Percentiles rank a stretch among this genome's conserved stretches.
Conservation (phyloP, 1,284 basidiomycete species). For the Meira miltonrushii region DNA sequence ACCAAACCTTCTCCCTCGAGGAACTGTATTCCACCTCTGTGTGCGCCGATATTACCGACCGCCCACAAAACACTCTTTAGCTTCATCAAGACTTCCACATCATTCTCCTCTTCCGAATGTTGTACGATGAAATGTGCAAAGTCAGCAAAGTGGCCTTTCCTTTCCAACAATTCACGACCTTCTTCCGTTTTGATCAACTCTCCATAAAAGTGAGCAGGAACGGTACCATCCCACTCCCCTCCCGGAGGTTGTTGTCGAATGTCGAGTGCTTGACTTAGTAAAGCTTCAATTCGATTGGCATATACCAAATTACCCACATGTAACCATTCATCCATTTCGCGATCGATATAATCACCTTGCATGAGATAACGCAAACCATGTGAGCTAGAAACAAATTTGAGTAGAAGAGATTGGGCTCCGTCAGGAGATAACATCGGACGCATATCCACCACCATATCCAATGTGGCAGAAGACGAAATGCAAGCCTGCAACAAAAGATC, state of each 20-base stretch:
- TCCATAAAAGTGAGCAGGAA: conserved; percentile 94
- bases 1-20: conserved; percentile 91
- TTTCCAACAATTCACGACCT: conserved; percentile 80
- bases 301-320: conserved; percentile 74
- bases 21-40: conserved; percentile 82
- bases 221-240: conserved; percentile 62
- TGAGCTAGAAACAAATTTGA: conserved; percentile 87
- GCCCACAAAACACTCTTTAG: conserved; percentile 96
- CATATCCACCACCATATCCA: conserved; percentile 88
- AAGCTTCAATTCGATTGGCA: conserved; percentile 79
- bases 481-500: conserved; percentile 84
- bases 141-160: conserved; percentile 83
- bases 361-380: conserved; percentile 87
- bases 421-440: conserved; percentile 92
- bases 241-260: conserved; percentile 6
- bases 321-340: conserved; percentile 94
- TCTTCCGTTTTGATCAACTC: conserved; percentile 93
- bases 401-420: conserved; percentile 75
- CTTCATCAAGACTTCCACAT: conserved; percentile 75
- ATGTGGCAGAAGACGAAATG: conserved; percentile 66
- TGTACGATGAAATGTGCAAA: conserved; percentile 84
- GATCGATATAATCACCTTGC: conserved; percentile 83
- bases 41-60: conserved; percentile 92
- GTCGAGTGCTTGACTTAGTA: conserved; percentile 61
- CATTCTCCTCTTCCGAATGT: conserved; percentile 77